phyloP scores from a whole-genome alignment of 2,329 filamentous ascomycete species.

The Sclerotinia borealis region DNA sequence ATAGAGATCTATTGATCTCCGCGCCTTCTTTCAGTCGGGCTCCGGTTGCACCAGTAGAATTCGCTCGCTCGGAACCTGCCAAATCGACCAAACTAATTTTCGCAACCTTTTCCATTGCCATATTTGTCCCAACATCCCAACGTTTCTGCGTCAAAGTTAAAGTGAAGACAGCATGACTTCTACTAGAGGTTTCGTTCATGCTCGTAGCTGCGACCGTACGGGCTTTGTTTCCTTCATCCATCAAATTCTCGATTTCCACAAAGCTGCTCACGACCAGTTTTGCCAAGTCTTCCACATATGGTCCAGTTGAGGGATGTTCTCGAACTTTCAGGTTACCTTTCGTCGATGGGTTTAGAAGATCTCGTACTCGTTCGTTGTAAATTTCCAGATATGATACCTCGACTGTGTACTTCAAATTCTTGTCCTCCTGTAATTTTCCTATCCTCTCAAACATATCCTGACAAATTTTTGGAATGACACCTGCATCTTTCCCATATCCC shows the following conservation, averaged over 20 bases:
- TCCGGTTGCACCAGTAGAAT: slow-evolving; percentile 93
- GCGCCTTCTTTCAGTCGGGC: slow-evolving; percentile 94
- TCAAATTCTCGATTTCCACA: slow-evolving; percentile 90
- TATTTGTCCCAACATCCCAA: slow-evolving; percentile 83
- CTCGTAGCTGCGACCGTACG: slow-evolving; percentile 96
- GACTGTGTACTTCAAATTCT: slow-evolving; percentile 79
- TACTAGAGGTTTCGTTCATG: slow-evolving; percentile 99
- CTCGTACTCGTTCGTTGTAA: slow-evolving; percentile 95
- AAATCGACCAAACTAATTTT: slow-evolving; percentile 98
- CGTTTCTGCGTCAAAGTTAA: slow-evolving; percentile 92
- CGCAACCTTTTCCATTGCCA: slow-evolving; percentile 96
- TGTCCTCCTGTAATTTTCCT: slow-evolving; percentile 60
- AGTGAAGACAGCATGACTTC: slow-evolving; percentile 97
- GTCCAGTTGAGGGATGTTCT: slow-evolving; percentile 94
- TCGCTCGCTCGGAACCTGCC: slow-evolving; percentile 93
- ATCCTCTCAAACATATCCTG: slow-evolving; percentile 97
- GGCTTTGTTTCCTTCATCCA: slow-evolving; percentile 99
- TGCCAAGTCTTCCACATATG: slow-evolving; percentile 95
- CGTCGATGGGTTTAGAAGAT: slow-evolving; percentile 88
- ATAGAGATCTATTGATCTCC: slow-evolving; percentile 95
- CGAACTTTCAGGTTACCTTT: slow-evolving; percentile 96
- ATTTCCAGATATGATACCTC: slow-evolving; percentile 99
- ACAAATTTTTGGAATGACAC: slow-evolving; percentile 95
- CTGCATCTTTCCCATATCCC: slow-evolving; percentile 93
- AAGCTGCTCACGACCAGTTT: slow-evolving; percentile 93